Base-by-base conservation (phyloP, 208 protist genomes). In the Acanthamoeba sp. region DNA sequence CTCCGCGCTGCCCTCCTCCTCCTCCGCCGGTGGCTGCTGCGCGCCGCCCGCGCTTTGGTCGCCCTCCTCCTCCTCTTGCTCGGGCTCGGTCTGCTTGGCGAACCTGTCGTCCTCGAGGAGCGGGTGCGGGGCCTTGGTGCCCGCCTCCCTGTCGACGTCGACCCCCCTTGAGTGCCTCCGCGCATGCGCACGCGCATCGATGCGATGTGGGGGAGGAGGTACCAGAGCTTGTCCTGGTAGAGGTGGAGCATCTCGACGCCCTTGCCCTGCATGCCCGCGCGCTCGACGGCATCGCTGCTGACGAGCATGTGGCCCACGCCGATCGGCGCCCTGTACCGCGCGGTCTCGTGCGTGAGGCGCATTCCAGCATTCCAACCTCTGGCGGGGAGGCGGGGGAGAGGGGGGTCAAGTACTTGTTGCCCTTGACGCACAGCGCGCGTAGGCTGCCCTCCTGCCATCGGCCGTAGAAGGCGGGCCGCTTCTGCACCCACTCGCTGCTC, bases 141-240 rank as follows among this genome's bases (percentile, higher is more conserved):
- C 64, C 6, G 64, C 64, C 64, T 71, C 64, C 64, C 64, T 71
- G 64, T 71, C 42, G 10, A n/a, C n/a, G n/a, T n/a, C n/a, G n/a
- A n/a, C n/a, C n/a, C n/a, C n/a, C n/a, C n/a, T n/a, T n/a, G n/a
- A n/a, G n/a, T n/a, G n/a, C n/a, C n/a, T n/a, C n/a, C n/a, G n/a
- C n/a, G n/a, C n/a, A n/a, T n/a, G n/a, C 42, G 42, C 42, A 48
- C 42, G 10, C 42, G 10, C 10, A 48, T 20, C 3, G 3, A 59
- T 18, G 2, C 9, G 55, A 24, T 16, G 3, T 2, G 18, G 4
- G 36, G 3, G 36, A 4, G 12, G 3, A 24, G 6, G 29, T 45
- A 84, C 76, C 76, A 84, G 20, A 84, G 76, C 76, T 84, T 84
- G 24, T 84, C 76, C 36, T 57, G 36, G 38, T 52, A 84, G 76